Conservation (phyloP, 23 red algal genomes). For the Agarophyton chilense region DNA sequence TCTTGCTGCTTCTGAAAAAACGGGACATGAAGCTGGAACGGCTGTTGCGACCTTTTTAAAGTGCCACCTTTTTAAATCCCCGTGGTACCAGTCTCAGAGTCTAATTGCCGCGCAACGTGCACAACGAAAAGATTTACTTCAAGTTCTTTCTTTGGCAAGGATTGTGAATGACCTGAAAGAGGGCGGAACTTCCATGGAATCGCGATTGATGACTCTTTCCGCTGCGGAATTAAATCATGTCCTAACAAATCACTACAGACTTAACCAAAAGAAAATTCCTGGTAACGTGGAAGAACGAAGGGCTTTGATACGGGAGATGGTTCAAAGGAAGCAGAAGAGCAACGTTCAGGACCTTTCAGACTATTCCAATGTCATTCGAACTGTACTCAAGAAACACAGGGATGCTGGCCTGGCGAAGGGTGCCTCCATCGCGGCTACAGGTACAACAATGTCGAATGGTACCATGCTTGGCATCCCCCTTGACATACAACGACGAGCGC, state of each 20-base stretch:
- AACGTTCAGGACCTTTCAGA: slow-evolving; percentile 52
- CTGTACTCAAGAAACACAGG: slow-evolving; percentile 68
- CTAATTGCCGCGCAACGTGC: slow-evolving; percentile 56
- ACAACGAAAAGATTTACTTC: slow-evolving; percentile 70
- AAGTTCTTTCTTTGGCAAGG: slow-evolving; percentile 61
- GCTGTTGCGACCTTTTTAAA: slow-evolving; percentile 81
- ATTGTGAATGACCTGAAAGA: slow-evolving; percentile 69
- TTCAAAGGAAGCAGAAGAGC: slow-evolving; percentile 46
- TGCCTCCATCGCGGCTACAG: slow-evolving; percentile 36
- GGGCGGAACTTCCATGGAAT: slow-evolving; percentile 72
- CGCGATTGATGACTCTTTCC: slow-evolving; percentile 50
- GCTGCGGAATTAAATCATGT: slow-evolving; percentile 59
- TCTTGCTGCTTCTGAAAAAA: slow-evolving; percentile 59
- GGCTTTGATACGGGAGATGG: slow-evolving; percentile 69
- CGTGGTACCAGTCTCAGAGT: slow-evolving; percentile 76
- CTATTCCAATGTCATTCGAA: slow-evolving; percentile 67
- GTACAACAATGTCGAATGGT: slow-evolving; percentile 27
- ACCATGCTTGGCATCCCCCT: slow-evolving; percentile 55
- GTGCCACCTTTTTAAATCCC: slow-evolving; percentile 63
- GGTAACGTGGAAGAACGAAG: slow-evolving; percentile 64
- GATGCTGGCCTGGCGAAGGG: slow-evolving; percentile 30
- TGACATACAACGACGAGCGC: slow-evolving; percentile 46
- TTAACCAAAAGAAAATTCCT: slow-evolving; percentile 73
- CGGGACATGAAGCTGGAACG: slow-evolving; percentile 70
- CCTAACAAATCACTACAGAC: slow-evolving; percentile 58